Conservation (phyloP, 805 yeast species). For the Yarrowia hollandica region DNA sequence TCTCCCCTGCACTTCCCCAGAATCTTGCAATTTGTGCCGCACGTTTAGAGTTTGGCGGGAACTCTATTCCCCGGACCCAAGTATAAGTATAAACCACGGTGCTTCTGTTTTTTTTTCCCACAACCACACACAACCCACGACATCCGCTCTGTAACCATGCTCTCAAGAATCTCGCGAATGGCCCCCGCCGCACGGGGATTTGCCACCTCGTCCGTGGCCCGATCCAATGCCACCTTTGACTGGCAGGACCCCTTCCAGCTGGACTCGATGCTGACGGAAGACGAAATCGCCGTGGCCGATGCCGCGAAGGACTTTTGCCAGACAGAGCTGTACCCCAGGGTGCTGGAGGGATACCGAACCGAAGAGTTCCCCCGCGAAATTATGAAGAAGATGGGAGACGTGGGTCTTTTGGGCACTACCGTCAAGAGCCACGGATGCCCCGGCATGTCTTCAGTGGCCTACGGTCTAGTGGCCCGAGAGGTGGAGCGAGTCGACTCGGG, state of each 20-base stretch:
- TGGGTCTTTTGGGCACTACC: conserved; percentile 47
- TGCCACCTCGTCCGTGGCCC: conserved; percentile 9
- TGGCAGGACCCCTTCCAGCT: conserved; percentile 46
- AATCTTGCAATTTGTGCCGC: conserved; percentile 28
- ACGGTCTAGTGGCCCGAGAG: conserved; percentile 48
- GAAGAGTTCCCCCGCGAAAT: conserved; percentile 43
- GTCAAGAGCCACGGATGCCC: conserved; percentile 47
- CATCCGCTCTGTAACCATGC: too few relatives aligned
- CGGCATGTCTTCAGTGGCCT: conserved; percentile 47
- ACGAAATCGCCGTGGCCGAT: conserved; percentile 43
- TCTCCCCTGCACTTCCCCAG: conserved; percentile 26
- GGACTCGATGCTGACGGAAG: conserved; percentile 43
- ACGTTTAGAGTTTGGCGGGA: conserved; percentile 20
- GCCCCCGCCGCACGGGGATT: conserved; percentile 23
- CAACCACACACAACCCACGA: conserved; percentile 14
- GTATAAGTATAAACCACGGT: neutral
- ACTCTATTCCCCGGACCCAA: neutral
- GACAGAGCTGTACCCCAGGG: conserved; percentile 43
- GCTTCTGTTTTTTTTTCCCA: neutral
- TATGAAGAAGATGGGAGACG: conserved; percentile 46
- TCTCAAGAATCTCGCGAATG: conserved; percentile 3
- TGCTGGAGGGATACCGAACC: conserved; percentile 45
- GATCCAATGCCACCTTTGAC: conserved; percentile 37
- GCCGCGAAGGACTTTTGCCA: conserved; percentile 45
- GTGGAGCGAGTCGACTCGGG: conserved; percentile 50